Evolutionary conservation across 495 filamentous ascomycete species (phyloP), one percentile per base, ranked within the genome.

Genomic region (Penicillium macrosclerotiorum): DNA sequence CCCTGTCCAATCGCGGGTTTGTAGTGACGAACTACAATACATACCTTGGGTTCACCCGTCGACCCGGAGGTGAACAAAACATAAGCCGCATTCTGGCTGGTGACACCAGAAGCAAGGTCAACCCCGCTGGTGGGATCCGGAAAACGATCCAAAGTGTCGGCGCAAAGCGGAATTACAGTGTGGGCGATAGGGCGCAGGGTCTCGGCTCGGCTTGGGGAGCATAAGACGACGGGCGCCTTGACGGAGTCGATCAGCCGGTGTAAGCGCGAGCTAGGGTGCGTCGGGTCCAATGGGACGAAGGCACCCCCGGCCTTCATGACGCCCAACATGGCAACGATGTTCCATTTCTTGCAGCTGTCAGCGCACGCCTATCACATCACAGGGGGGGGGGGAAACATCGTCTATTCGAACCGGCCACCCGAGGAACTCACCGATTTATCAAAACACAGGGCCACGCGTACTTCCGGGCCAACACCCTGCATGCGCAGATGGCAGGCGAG

Each of bases 221-320:
- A 80, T 33, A 88, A 48, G 8, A 82, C 55, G 26, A 82, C 61
- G 11, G 57, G 58, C 13, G 64, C 72, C 29, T 66, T 57, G 18
- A 74, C 63, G 17, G 65, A 68, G 30, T 58, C 35, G n/a, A 67
- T 60, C 13, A 77, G 57, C 26, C 59, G 54, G 39, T 71, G 63
- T n/a, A 81, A 57, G 2, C 82, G 74, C 35, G 67, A 59, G 8
- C 57, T 57, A 12, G 81, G 81, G 45, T 85, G 79, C 3, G 65
- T 64, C 9, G 81, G 75, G 25, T 83, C 79, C 16, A 84, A 59
- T 3, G 78, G 80, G 17, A 84, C 79, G 49, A 78, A 78, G 1
- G 66, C 78, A 14, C 75, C 79, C 0, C 82, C 82, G 22, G 81
- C 79, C 47, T 82, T 80, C 47, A 82, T 54, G 16, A 84, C 74